These are phyloP conservation scores for Pigoraptor vietnamica DNA, from an alignment of 78 protist species.

Conservation along the genomic window DNA sequence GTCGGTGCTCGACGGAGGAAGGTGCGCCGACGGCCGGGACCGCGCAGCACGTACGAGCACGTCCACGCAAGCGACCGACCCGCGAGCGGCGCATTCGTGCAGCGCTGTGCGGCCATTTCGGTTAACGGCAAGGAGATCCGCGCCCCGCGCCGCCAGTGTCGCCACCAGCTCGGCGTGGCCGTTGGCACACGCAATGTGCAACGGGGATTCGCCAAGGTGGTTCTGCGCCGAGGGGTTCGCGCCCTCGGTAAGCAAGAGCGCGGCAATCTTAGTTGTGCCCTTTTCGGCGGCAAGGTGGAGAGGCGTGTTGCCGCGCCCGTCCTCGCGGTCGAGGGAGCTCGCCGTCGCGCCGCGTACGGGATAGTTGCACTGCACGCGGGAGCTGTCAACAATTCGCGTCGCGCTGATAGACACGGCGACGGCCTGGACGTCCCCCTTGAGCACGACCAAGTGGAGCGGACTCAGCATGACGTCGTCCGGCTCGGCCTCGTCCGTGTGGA, in stretches of 20 bases:
- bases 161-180: background rate
- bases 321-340: background rate
- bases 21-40: background rate
- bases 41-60: background rate
- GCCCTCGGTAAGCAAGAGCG: background rate
- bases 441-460: background rate
- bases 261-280: background rate
- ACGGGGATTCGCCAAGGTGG: background rate
- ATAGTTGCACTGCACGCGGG: background rate
- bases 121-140: background rate
- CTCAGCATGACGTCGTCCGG: background rate
- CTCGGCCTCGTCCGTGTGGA: background rate
- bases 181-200: background rate
- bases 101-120: background rate
- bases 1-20: background rate
- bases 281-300: background rate
- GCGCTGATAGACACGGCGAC: background rate
- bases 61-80: background rate
- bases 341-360: background rate
- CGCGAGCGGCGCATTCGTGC: background rate
- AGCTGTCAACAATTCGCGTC: background rate
- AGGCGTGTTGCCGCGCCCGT: background rate
- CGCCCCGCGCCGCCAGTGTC: background rate
- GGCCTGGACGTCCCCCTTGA: background rate
- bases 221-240: background rate